Conservation (phyloP, 805 yeast species). For the Kodamaea sagamina region DNA sequence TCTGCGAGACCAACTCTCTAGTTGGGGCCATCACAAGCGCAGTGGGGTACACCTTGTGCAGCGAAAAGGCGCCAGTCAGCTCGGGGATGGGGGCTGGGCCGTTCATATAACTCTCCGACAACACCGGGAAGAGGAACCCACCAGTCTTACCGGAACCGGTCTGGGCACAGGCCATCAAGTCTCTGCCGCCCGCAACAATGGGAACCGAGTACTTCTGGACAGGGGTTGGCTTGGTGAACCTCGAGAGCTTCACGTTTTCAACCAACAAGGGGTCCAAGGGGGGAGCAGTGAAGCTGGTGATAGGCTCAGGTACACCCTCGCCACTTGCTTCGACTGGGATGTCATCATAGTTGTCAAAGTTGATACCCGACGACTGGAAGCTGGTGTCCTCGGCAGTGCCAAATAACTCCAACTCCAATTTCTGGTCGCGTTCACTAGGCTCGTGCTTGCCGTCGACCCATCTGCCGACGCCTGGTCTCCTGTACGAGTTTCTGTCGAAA, state of each 20-base stretch:
- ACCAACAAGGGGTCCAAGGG: constrained; percentile 86
- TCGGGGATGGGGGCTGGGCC: constrained; percentile 74
- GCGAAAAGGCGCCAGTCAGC: constrained; percentile 53
- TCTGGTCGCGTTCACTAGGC: constrained; percentile 73
- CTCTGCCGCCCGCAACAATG: constrained; percentile 84
- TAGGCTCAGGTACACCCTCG: constrained; percentile 91
- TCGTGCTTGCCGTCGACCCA: constrained; percentile 87
- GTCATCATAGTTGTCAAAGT: constrained; percentile 97
- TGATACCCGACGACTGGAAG: constrained; percentile 94
- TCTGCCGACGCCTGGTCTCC: constrained; percentile 66
- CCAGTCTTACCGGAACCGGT: constrained; percentile 99
- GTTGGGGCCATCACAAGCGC: constrained; percentile 97
- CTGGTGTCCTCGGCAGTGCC: constrained; percentile 75
- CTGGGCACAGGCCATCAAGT: constrained; percentile 96
- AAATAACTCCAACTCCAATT: constrained; percentile 75
- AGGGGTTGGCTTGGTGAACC: constrained; percentile 95
- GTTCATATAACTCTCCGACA: constrained; percentile 82
- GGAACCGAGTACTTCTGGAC: constrained; percentile 94
- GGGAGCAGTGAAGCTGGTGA: constrained; percentile 82
- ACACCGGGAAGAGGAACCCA: constrained; percentile 97
- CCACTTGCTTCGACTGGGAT: constrained; percentile 99
- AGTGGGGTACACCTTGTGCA: constrained; percentile 88
- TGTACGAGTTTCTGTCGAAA: constrained; percentile 27
- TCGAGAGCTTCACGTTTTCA: constrained; percentile 82
- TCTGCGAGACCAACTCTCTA: constrained; percentile 97